These are phyloP conservation scores for Daldinia bambusicola DNA, from an alignment of 495 filamentous ascomycete genomes.

Conservation along the genomic window DNA sequence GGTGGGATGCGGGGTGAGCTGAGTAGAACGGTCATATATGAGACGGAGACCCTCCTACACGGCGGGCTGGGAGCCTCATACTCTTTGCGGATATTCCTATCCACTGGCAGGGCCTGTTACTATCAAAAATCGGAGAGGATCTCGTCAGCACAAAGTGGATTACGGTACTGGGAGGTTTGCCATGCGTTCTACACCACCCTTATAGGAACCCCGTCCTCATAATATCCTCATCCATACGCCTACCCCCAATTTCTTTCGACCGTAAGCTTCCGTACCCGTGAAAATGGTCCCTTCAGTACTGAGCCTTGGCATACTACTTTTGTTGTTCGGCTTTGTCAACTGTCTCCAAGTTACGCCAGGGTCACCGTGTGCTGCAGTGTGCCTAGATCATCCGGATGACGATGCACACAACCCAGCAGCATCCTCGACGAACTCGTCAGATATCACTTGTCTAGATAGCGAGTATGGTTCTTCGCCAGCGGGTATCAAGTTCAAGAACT, in stretches of 20 bases:
- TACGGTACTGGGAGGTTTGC: not conserved
- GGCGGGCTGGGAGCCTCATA: slow-evolving; percentile 7
- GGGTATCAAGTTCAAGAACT: slow-evolving; percentile 66
- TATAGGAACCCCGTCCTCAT: slow-evolving; percentile 8
- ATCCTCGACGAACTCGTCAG: slow-evolving; percentile 49
- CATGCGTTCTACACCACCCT: slow-evolving; percentile 1
- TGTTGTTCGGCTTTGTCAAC: slow-evolving; percentile 28
- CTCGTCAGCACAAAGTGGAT: slow-evolving; percentile 4
- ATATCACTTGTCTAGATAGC: slow-evolving; percentile 66
- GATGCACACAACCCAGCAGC: slow-evolving; percentile 32
- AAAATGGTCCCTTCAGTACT: slow-evolving; percentile 6
- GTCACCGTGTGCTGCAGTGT: slow-evolving; percentile 64
- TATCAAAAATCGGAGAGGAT: not conserved
- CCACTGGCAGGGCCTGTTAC: not conserved
- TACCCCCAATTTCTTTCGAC: not conserved
- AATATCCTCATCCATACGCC: not conserved
- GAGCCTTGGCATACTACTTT: slow-evolving; percentile 24
- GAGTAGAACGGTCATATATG: slow-evolving; percentile 11
- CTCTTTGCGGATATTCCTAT: slow-evolving; percentile 3
- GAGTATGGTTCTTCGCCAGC: slow-evolving; percentile 55
- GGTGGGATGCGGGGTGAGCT: slow-evolving; percentile 10
- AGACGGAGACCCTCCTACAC: slow-evolving; percentile 4
- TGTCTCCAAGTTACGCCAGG: slow-evolving; percentile 57
- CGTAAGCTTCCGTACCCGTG: not conserved
- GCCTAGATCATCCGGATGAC: slow-evolving; percentile 50